Percentiles rank a stretch among this genome's conserved stretches.
These are phyloP conservation scores for Pyrenopolyporus hunteri DNA, from an alignment of 495 filamentous ascomycete species.

Conservation along the genomic window DNA sequence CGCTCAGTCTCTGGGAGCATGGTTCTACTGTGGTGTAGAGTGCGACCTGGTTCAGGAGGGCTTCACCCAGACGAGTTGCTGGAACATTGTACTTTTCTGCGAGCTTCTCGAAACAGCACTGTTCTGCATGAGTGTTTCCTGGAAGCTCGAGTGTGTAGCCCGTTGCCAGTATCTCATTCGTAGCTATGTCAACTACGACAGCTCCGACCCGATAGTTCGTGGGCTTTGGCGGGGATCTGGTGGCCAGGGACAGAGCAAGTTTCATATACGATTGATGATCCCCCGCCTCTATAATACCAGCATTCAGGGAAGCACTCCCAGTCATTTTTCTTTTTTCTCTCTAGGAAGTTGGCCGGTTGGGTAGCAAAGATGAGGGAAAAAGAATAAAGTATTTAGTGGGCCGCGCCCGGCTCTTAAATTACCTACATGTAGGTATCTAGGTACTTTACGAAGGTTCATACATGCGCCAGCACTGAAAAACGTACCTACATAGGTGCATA, in stretches of 20 bases:
- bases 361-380: not conserved
- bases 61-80: conserved; percentile 61
- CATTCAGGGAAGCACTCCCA: not conserved
- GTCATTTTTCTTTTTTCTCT: conserved; percentile 20
- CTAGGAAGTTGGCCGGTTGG: not conserved
- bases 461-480: too few relatives aligned
- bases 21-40: conserved; percentile 97
- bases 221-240: conserved; percentile 78
- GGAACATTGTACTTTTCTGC: conserved; percentile 54
- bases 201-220: conserved; percentile 96
- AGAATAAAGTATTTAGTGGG: too few relatives aligned
- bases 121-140: conserved; percentile 96
- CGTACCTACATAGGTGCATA: too few relatives aligned
- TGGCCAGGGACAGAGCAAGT: conserved; percentile 74
- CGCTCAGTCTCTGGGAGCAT: conserved; percentile 79
- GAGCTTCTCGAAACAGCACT: conserved; percentile 84
- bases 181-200: conserved; percentile 66
- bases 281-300: conserved; percentile 39
- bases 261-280: conserved; percentile 72
- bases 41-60: conserved; percentile 62
- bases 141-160: conserved; percentile 90
- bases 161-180: conserved; percentile 73
- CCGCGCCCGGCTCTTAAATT: too few relatives aligned
- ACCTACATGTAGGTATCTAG: not conserved
- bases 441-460: too few relatives aligned